These are phyloP conservation scores for Monilinia vaccinii-corymbosi DNA, from an alignment of 2,329 filamentous ascomycete genomes.

Conservation along the genomic window DNA sequence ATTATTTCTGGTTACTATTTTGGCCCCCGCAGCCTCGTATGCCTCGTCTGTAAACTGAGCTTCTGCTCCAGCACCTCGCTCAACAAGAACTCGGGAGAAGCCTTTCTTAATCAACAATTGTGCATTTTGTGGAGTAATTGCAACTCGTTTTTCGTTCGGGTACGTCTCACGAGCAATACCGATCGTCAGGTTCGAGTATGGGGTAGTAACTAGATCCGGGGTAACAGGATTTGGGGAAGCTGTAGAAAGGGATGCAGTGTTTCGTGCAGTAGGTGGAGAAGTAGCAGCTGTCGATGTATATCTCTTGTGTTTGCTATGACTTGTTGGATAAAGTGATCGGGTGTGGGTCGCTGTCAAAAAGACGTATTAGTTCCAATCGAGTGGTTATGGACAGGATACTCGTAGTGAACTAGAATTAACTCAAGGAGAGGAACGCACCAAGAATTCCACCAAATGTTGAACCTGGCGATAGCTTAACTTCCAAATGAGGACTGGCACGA, in stretches of 20 bases:
- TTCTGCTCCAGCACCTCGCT: constrained; percentile 68
- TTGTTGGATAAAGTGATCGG: not conserved
- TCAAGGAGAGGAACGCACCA: constrained; percentile 1
- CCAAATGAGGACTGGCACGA: not conserved
- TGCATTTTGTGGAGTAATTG: constrained; percentile 77
- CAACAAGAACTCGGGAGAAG: constrained; percentile 66
- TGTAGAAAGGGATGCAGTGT: not conserved
- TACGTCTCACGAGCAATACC: constrained; percentile 75
- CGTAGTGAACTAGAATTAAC: not conserved
- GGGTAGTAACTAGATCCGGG: constrained; percentile 28
- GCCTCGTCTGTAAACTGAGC: constrained; percentile 71
- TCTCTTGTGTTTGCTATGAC: constrained; percentile 1
- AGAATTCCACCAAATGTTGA: not conserved
- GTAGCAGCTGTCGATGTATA: not conserved
- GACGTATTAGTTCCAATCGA: not conserved
- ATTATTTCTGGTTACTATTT: constrained; percentile 57
- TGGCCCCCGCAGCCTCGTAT: constrained; percentile 71
- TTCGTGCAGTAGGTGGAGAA: not conserved
- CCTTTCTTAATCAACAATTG: constrained; percentile 77
- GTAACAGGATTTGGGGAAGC: not conserved
- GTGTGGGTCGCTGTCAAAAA: not conserved
- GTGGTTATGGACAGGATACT: not conserved
- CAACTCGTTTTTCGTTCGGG: constrained; percentile 71
- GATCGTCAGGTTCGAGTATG: constrained; percentile 65
- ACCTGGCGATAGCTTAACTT: not conserved